These are phyloP conservation scores for Magnolia changhungtana DNA, from an alignment of 164 flowering plant genomes.

Conservation along the genomic window DNA sequence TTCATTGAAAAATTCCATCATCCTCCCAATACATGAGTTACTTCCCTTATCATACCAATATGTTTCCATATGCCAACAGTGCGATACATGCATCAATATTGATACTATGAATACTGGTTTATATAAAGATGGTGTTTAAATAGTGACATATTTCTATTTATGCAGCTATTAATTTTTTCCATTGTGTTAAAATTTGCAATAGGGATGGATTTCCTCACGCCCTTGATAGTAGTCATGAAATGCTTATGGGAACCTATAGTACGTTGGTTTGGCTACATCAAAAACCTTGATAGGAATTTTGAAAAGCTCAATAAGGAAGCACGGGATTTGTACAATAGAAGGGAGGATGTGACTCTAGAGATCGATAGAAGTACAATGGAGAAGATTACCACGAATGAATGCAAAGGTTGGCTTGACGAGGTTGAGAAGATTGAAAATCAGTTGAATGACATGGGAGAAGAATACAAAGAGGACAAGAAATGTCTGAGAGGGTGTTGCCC, in stretches of 20 bases:
- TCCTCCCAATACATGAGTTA: too few species aligned
- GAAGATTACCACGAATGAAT: background rate
- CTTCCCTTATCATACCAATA: too few species aligned
- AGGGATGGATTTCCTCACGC: background rate
- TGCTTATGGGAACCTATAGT: background rate
- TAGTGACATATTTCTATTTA: too few species aligned
- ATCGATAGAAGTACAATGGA: background rate
- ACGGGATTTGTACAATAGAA: background rate
- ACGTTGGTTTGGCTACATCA: background rate
- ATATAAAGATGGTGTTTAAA: too few species aligned
- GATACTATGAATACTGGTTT: too few species aligned
- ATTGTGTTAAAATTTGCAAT: background rate
- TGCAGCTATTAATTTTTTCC: too few species aligned
- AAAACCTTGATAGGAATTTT: background rate
- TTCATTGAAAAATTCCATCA: too few species aligned
- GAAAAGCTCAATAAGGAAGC: background rate
- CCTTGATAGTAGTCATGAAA: background rate
- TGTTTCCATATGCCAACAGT: too few species aligned
- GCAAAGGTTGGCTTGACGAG: background rate
- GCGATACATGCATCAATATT: too few species aligned
- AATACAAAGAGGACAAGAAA: background rate
- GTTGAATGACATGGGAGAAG: background rate
- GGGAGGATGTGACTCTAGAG: background rate
- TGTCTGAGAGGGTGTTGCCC: background rate
- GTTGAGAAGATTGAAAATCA: background rate